Percentiles rank a stretch among this genome's conserved stretches.
phyloP scores from a whole-genome alignment of 768 basidiomycete genomes.

The Suillus occidentalis region DNA sequence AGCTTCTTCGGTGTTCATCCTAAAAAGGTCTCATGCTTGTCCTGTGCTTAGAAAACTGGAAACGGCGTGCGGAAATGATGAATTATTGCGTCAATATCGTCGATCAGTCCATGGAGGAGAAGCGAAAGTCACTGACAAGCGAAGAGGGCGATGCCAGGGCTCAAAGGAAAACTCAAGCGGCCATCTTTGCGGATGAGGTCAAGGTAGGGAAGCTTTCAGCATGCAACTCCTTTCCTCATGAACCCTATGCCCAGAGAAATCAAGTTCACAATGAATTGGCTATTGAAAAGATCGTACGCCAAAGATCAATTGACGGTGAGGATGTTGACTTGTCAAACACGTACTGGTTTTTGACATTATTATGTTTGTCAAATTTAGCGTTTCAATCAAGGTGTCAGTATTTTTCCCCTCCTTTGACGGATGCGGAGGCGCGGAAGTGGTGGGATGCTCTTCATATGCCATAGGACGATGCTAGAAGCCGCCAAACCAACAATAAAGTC shows the following conservation, averaged over 20 bases:
- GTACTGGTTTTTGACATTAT: conserved; percentile 15
- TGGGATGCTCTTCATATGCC: conserved; percentile 47
- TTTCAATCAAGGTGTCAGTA: conserved; percentile 80
- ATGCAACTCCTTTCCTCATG: conserved; percentile 5
- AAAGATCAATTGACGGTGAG: conserved; percentile 70
- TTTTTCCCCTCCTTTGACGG: conserved; percentile 65
- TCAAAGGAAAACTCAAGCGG: conserved; percentile 54
- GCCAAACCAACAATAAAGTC: background rate
- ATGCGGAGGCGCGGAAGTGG: conserved; percentile 54
- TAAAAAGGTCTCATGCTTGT: conserved; percentile 17
- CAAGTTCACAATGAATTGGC: conserved; percentile 75
- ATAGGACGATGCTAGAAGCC: conserved; percentile 18
- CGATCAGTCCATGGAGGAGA: conserved; percentile 61
- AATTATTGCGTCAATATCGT: conserved; percentile 74
- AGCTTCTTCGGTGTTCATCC: conserved; percentile 29
- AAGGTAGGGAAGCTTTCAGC: conserved; percentile 49
- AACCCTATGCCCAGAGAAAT: conserved; percentile 46
- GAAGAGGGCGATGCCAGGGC: conserved; percentile 43
- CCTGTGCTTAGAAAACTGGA: conserved; percentile 58
- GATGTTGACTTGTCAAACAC: conserved; percentile 13
- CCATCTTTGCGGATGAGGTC: conserved; percentile 64
- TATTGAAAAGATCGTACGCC: conserved; percentile 71
- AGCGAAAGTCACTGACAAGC: conserved; percentile 45
- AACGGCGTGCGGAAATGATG: conserved; percentile 68
- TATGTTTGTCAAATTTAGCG: conserved; percentile 42